These are phyloP conservation scores for Adansonia gregorii DNA, from an alignment of 441 rosid species.

Conservation along the genomic window DNA sequence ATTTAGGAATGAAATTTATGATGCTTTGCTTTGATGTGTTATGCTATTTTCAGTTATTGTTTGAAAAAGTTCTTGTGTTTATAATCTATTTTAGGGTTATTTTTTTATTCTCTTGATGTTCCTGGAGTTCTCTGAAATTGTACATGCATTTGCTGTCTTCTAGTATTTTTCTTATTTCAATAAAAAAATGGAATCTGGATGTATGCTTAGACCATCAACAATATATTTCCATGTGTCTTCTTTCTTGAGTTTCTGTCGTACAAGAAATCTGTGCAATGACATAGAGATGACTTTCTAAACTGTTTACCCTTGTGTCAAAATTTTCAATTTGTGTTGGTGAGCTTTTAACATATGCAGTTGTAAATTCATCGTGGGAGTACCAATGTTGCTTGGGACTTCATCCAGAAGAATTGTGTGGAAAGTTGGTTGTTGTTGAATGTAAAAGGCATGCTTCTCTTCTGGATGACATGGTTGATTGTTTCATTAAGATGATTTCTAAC, in stretches of 20 bases:
- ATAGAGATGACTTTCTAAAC: neutral
- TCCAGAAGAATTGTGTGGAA: neutral
- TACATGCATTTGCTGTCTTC: neutral
- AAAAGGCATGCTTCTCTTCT: neutral
- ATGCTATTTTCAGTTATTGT: neutral
- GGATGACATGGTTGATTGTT: conserved; percentile 5
- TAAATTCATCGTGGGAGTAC: neutral
- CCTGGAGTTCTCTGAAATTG: conserved; percentile 1
- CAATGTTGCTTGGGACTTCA: neutral
- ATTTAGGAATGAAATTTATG: neutral
- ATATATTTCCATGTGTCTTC: neutral
- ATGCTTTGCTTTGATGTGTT: neutral
- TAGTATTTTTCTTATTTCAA: neutral
- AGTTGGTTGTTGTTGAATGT: conserved; percentile 15
- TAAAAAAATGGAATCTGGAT: neutral
- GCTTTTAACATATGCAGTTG: neutral
- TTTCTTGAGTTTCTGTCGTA: neutral
- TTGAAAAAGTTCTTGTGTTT: neutral
- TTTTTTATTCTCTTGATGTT: neutral
- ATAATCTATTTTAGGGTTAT: neutral
- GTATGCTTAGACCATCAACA: neutral
- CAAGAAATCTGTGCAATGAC: neutral
- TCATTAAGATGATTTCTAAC: conserved; percentile 1
- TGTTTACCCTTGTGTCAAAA: neutral
- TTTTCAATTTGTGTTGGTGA: neutral